Evolutionary conservation across 805 yeast genomes (phyloP).

Genomic region (Isabelozyma heimii): DNA sequence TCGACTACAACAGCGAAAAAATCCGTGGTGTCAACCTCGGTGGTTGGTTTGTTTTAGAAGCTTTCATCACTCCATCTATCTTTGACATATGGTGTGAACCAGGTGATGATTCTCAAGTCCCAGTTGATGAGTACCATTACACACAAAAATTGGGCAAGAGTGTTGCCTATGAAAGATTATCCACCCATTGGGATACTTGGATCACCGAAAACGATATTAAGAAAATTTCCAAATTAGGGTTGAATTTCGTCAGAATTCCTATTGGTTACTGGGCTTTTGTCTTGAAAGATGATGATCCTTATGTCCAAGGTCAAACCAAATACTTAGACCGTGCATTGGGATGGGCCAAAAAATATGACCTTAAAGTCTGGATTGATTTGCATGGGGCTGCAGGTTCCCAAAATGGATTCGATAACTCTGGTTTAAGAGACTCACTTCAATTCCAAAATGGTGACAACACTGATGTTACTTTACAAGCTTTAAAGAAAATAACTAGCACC

Average conservation of each 20-base stretch:
- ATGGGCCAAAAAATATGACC: slow-evolving; percentile 63
- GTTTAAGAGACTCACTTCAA: slow-evolving; percentile 59
- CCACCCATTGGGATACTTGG: slow-evolving; percentile 77
- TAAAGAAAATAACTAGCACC: slow-evolving; percentile 53
- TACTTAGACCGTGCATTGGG: slow-evolving; percentile 73
- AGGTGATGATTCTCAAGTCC: slow-evolving; percentile 39
- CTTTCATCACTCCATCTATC: slow-evolving; percentile 78
- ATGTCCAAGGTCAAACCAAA: slow-evolving; percentile 74
- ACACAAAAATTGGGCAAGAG: slow-evolving; percentile 59
- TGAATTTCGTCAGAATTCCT: slow-evolving; percentile 87
- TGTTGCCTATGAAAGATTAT: slow-evolving; percentile 49
- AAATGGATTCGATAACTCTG: slow-evolving; percentile 94
- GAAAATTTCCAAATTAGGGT: slow-evolving; percentile 57
- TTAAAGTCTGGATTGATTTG: slow-evolving; percentile 86
- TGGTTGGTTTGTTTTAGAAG: slow-evolving; percentile 88
- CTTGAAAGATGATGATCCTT: slow-evolving; percentile 66
- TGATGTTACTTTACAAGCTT: slow-evolving; percentile 52
- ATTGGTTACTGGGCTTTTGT: slow-evolving; percentile 93
- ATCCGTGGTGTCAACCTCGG: slow-evolving; percentile 78
- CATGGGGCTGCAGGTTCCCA: slow-evolving; percentile 98
- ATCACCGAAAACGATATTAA: slow-evolving; percentile 70
- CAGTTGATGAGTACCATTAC: slow-evolving; percentile 82
- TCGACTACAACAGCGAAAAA: slow-evolving; percentile 35
- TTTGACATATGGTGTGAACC: slow-evolving; percentile 49
- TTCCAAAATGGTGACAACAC: slow-evolving; percentile 60